A percentile compares a stretch with the other conserved stretches of the same genome.
Conservation (phyloP, 345 rosid species). For the Mangifera indica region DNA sequence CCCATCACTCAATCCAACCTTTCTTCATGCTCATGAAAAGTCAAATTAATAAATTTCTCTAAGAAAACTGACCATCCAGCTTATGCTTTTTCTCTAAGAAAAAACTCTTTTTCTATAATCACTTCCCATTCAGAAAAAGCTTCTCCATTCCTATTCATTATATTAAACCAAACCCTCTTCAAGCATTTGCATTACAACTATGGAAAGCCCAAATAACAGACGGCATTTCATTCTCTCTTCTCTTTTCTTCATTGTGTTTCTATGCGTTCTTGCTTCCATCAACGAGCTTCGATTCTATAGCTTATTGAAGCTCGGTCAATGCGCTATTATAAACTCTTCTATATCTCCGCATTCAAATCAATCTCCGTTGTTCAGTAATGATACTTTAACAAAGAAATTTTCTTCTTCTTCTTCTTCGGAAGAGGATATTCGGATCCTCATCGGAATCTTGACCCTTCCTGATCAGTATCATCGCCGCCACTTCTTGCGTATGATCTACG, state of each 20-base stretch:
- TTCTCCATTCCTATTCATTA: constrained; percentile 6
- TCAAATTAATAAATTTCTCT: constrained; percentile 12
- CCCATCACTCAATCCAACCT: constrained; percentile 18
- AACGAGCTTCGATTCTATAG: constrained; percentile 52
- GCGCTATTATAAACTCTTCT: constrained; percentile 34
- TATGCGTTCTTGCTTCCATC: constrained; percentile 58
- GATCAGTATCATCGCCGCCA: constrained; percentile 75
- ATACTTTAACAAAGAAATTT: not conserved
- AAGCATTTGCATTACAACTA: constrained; percentile 1
- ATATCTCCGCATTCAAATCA: constrained; percentile 2
- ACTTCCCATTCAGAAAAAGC: not conserved
- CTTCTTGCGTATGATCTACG: constrained; percentile 67
- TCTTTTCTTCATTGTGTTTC: constrained; percentile 57
- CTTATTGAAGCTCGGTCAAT: constrained; percentile 44
- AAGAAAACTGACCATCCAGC: constrained; percentile 26
- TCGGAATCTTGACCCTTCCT: constrained; percentile 79
- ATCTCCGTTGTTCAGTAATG: constrained; percentile 22
- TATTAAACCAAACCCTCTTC: not conserved
- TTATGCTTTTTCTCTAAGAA: constrained; percentile 18
- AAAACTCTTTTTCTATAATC: not conserved
- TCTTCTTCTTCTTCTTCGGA: constrained; percentile 28
- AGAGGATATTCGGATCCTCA: constrained; percentile 58
- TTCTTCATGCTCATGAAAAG: constrained; percentile 27
- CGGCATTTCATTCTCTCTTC: constrained; percentile 50
- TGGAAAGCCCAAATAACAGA: constrained; percentile 31